A percentile compares a stretch with the other conserved stretches of the same genome.
Evolutionary conservation across 192 early-diverging fungal species (phyloP).

Genomic region (Podila horticola): DNA sequence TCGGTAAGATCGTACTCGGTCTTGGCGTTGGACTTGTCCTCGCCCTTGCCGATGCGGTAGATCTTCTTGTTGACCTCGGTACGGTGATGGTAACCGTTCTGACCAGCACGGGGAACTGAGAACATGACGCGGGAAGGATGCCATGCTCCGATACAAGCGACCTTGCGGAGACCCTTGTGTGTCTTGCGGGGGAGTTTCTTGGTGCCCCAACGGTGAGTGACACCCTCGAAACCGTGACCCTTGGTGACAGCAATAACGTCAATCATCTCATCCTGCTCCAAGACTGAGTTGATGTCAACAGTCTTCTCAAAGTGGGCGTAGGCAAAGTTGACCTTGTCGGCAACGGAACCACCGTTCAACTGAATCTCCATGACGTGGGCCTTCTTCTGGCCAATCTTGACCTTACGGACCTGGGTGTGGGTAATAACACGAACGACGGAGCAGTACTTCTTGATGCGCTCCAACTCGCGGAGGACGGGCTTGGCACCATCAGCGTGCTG

Average conservation of each 20-base stretch:
- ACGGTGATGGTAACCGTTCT: constrained; percentile 99
- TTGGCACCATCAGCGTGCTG: constrained; percentile 92
- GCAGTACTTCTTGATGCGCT: constrained; percentile 99
- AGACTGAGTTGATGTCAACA: constrained; percentile 87
- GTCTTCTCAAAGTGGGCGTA: constrained; percentile 98
- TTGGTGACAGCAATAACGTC: constrained; percentile 99
- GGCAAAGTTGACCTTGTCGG: constrained; percentile 98
- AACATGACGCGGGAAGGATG: constrained; percentile 97
- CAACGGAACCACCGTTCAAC: constrained; percentile 96
- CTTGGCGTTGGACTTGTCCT: constrained; percentile 82
- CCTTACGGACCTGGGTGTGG: constrained; percentile 97
- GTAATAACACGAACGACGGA: constrained; percentile 96
- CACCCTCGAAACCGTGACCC: constrained; percentile 99
- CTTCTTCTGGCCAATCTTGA: constrained; percentile 98
- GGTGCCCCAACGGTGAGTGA: constrained; percentile 99
- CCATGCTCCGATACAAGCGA: constrained; percentile 99
- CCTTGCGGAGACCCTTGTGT: constrained; percentile 99
- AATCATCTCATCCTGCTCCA: constrained; percentile 99
- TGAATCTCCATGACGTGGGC: constrained; percentile 99
- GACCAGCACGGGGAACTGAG: constrained; percentile 99
- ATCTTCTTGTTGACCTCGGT: constrained; percentile 99
- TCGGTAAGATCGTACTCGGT: constrained; percentile 97
- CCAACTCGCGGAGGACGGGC: constrained; percentile 91
- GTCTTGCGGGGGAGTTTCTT: constrained; percentile 99
- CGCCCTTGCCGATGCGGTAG: constrained; percentile 95